Conservation (phyloP, 2,329 filamentous ascomycete species). For the Calonectria hongkongensis region DNA sequence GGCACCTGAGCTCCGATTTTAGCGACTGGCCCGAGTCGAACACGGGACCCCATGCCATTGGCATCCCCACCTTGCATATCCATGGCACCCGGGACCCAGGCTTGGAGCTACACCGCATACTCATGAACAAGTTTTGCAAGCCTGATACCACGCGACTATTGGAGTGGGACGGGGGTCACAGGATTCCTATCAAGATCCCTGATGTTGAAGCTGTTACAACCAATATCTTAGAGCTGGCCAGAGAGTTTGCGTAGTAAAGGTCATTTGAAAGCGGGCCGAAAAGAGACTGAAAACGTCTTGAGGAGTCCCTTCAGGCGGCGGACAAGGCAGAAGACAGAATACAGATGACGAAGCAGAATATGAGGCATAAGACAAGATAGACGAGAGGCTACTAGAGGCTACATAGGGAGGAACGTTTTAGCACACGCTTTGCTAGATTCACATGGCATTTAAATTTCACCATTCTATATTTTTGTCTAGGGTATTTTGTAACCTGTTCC, state of each 20-base stretch:
- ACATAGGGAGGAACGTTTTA: background rate
- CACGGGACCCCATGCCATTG: slow-evolving; percentile 61
- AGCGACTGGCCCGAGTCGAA: slow-evolving; percentile 67
- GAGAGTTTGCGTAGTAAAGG: background rate
- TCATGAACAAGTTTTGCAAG: slow-evolving; percentile 77
- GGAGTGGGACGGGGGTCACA: slow-evolving; percentile 84
- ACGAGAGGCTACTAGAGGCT: background rate
- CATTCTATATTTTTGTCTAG: slow-evolving; percentile 4
- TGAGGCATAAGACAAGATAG: too few relatives aligned
- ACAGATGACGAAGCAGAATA: too few relatives aligned
- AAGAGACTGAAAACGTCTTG: too few relatives aligned
- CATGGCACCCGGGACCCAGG: slow-evolving; percentile 76
- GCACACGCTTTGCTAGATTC: background rate
- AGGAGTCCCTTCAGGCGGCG: too few relatives aligned
- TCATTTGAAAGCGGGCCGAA: too few relatives aligned
- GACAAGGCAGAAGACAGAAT: too few relatives aligned
- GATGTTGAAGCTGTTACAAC: slow-evolving; percentile 73
- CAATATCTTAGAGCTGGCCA: slow-evolving; percentile 52
- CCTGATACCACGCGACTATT: slow-evolving; percentile 72
- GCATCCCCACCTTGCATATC: slow-evolving; percentile 61
- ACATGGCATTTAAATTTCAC: background rate
- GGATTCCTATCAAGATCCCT: slow-evolving; percentile 79
- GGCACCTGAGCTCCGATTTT: slow-evolving; percentile 50
- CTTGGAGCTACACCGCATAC: slow-evolving; percentile 67
- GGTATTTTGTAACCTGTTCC: slow-evolving; percentile 9